Evolutionary conservation across 164 flowering plant species (phyloP).

Genomic region (Stephania cephalantha): DNA sequence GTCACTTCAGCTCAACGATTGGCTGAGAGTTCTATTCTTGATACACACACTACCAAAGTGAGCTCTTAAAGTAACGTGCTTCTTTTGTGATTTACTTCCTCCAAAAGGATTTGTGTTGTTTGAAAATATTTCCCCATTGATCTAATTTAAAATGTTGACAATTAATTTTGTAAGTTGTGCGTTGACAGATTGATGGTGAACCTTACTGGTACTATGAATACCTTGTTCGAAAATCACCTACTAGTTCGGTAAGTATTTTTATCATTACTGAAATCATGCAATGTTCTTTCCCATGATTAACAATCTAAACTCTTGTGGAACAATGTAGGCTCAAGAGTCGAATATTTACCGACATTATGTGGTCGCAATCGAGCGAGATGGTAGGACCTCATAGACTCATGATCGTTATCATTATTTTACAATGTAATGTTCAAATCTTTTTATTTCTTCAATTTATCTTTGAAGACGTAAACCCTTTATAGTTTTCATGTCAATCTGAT

Average conservation of each 20-base stretch:
- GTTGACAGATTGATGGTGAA: conserved; percentile 71
- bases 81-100: not conserved
- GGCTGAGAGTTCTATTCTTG: conserved; percentile 86
- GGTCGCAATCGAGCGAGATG: conserved; percentile 87
- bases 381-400: conserved; percentile 26
- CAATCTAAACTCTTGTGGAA: conserved; percentile 8
- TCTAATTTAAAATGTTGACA: not conserved
- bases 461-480: not conserved
- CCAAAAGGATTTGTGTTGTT: not conserved
- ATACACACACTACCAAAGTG: conserved; percentile 65
- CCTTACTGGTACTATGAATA: conserved; percentile 91
- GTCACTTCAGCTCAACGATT: conserved; percentile 75
- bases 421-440: not conserved
- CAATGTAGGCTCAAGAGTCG: conserved; percentile 60
- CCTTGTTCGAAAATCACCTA: conserved; percentile 89
- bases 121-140: not conserved
- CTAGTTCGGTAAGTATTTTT: conserved; percentile 48
- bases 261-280: not conserved
- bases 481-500: not conserved
- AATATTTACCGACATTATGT: conserved; percentile 66
- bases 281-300: not conserved
- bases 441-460: not conserved
- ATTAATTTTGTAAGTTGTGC: conserved; percentile 3
- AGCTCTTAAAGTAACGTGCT: conserved; percentile 15
- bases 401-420: not conserved